Percentiles rank a stretch among this genome's conserved stretches.
These are phyloP conservation scores for Cardiospermum halicacabum DNA, from an alignment of 345 rosid species.

Conservation along the genomic window DNA sequence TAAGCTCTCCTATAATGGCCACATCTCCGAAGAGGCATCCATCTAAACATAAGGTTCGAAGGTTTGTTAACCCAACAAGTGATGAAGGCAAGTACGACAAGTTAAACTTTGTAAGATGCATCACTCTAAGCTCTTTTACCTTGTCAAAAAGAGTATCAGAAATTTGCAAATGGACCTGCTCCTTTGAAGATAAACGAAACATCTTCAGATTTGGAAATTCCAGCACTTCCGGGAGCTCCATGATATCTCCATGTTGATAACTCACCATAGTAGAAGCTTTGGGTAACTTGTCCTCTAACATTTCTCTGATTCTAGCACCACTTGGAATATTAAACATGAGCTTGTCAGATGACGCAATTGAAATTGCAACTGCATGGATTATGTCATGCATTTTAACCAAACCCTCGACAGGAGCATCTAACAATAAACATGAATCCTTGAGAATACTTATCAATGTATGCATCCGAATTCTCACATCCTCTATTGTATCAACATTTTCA, in stretches of 20 bases:
- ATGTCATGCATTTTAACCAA: constrained; percentile 24
- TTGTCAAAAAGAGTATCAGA: constrained; percentile 13
- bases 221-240: constrained; percentile 9
- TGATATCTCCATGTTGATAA: not conserved
- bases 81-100: constrained; percentile 18
- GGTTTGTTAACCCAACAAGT: not conserved
- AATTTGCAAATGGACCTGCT: not conserved
- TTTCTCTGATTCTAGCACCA: not conserved
- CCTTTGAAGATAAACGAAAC: not conserved
- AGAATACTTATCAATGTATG: constrained; percentile 9
- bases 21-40: not conserved
- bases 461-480: constrained; percentile 7
- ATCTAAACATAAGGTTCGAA: constrained; percentile 20
- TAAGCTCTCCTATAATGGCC: not conserved
- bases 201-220: constrained; percentile 16
- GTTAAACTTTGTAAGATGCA: not conserved
- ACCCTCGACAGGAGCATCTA: not conserved
- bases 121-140: constrained; percentile 18
- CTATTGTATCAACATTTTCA: not conserved
- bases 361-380: constrained; percentile 12
- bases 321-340: constrained; percentile 1
- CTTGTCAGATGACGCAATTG: constrained; percentile 9
- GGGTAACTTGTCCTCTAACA: not conserved
- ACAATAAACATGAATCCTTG: constrained; percentile 17
- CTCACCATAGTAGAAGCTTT: not conserved